Evolutionary conservation across 306 rosid genomes (phyloP).

Genomic region (Dicorynia guianensis): DNA sequence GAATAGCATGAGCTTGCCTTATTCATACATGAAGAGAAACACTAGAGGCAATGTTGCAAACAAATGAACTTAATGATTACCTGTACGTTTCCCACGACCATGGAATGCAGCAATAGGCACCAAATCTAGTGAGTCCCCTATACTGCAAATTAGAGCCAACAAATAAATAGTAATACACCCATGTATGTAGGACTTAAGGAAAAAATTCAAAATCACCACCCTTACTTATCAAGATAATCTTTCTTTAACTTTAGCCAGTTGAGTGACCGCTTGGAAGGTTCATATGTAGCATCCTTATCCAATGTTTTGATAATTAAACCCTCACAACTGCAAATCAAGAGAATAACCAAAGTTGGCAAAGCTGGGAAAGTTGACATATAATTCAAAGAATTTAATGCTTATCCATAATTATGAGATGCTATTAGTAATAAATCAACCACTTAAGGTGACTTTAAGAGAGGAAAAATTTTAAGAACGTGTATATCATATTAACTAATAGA

Average conservation of each 20-base stretch:
- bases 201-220: conserved; percentile 22
- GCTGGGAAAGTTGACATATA: conserved; percentile 23
- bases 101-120: conserved; percentile 96
- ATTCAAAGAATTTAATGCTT: neutral
- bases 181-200: conserved; percentile 16
- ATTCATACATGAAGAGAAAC: conserved; percentile 3
- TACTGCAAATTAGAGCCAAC: conserved; percentile 59
- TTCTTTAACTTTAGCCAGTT: conserved; percentile 98
- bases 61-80: conserved; percentile 44
- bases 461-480: conserved; percentile 8
- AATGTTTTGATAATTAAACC: conserved; percentile 91
- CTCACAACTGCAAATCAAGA: conserved; percentile 73
- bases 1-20: conserved; percentile 5
- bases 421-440: conserved; percentile 9
- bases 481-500: conserved; percentile 15
- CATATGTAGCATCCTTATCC: conserved; percentile 86
- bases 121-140: conserved; percentile 96
- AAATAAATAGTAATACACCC: conserved; percentile 36
- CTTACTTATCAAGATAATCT: conserved; percentile 86
- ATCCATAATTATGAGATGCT: conserved; percentile 5
- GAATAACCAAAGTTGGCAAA: conserved; percentile 27
- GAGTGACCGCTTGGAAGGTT: conserved; percentile 87
- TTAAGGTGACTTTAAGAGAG: conserved; percentile 22
- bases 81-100: conserved; percentile 97
- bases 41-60: neutral